These are phyloP conservation scores for Debaryomycetaceae sp. DNA, from an alignment of 1,139 yeast species.

Conservation along the genomic window DNA sequence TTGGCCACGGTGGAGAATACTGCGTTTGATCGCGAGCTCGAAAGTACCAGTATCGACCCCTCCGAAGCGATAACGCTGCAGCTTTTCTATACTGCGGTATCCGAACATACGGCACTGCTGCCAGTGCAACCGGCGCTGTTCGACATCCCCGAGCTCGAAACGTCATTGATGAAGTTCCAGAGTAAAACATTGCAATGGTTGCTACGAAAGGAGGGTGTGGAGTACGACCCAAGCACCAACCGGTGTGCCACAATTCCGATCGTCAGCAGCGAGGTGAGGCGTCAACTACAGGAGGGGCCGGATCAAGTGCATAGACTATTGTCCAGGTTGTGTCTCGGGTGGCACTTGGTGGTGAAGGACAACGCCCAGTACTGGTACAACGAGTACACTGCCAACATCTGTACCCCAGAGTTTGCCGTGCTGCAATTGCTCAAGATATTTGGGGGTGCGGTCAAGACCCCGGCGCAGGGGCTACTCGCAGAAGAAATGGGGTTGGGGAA, in stretches of 20 bases:
- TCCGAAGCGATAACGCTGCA: conserved; percentile 18
- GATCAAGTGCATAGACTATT: conserved; percentile 18
- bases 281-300: not conserved
- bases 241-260: conserved; percentile 17
- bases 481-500: conserved; percentile 98
- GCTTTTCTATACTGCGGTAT: conserved; percentile 32
- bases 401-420: conserved; percentile 27
- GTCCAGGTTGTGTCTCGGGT: conserved; percentile 48
- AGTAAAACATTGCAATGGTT: conserved; percentile 64
- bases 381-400: conserved; percentile 43
- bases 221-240: conserved; percentile 25
- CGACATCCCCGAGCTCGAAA: conserved; percentile 45
- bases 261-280: conserved; percentile 13
- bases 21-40: conserved; percentile 1
- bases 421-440: conserved; percentile 21
- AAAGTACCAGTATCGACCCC: conserved; percentile 8
- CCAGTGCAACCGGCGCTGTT: conserved; percentile 17
- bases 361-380: conserved; percentile 40
- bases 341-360: conserved; percentile 30
- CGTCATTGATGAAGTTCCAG: conserved; percentile 55
- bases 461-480: conserved; percentile 69
- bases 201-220: conserved; percentile 53
- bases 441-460: conserved; percentile 15
- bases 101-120: conserved; percentile 26
- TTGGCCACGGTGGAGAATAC: not conserved